Conservation (phyloP, 495 filamentous ascomycete species). For the Penicillium cosmopolitanum region DNA sequence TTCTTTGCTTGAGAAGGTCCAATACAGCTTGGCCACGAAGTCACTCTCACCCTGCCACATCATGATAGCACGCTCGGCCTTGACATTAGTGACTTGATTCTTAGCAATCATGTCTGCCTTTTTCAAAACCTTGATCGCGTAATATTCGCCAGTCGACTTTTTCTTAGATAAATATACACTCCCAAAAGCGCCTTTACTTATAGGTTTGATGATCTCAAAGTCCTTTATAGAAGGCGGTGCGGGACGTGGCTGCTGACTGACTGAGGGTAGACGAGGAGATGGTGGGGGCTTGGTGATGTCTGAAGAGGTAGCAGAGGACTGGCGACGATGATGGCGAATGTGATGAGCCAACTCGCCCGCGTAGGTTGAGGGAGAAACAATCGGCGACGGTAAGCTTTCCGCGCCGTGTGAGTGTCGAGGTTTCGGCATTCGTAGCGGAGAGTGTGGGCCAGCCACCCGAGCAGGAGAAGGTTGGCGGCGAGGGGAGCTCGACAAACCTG, state of each 20-base stretch:
- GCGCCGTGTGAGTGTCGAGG: slow-evolving; percentile 74
- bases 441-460: slow-evolving; percentile 73
- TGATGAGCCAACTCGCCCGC: slow-evolving; percentile 72
- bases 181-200: slow-evolving; percentile 98
- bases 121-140: slow-evolving; percentile 96
- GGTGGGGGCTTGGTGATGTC: slow-evolving; percentile 68
- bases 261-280: slow-evolving; percentile 77
- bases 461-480: slow-evolving; percentile 86
- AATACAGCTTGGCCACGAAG: slow-evolving; percentile 98
- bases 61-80: slow-evolving; percentile 99
- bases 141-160: slow-evolving; percentile 97
- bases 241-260: slow-evolving; percentile 76
- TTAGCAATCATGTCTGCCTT: slow-evolving; percentile 99
- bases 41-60: slow-evolving; percentile 99
- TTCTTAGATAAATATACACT: slow-evolving; percentile 98
- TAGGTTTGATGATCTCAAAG: slow-evolving; percentile 99
- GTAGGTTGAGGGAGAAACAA: slow-evolving; percentile 84
- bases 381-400: slow-evolving; percentile 80
- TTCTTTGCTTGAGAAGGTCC: slow-evolving; percentile 99
- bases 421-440: slow-evolving; percentile 84
- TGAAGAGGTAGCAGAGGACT: slow-evolving; percentile 88
- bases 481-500: slow-evolving; percentile 70
- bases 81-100: slow-evolving; percentile 98
- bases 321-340: slow-evolving; percentile 79
- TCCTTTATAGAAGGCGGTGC: slow-evolving; percentile 96